phyloP scores from a whole-genome alignment of 2,329 filamentous ascomycete species.

The Phoma herbarum region DNA sequence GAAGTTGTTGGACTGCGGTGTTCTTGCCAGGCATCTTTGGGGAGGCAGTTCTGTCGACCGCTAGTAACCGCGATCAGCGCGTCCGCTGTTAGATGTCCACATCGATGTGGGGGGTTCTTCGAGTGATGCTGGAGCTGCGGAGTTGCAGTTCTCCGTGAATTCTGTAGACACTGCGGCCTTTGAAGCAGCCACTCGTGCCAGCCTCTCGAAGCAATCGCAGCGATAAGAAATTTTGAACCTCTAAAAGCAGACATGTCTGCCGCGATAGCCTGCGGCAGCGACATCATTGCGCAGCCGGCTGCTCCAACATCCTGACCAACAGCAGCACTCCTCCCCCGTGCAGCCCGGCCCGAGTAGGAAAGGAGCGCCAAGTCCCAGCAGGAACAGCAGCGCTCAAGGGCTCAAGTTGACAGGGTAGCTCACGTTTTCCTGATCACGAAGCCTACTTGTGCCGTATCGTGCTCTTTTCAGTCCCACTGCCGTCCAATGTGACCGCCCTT shows the following conservation, averaged over 20 bases:
- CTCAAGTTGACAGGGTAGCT: constrained; percentile 26
- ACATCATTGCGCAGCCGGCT: constrained; percentile 20
- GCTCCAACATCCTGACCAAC: constrained; percentile 14
- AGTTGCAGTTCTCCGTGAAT: background rate
- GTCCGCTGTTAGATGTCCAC: constrained; percentile 1
- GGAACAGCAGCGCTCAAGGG: constrained; percentile 15
- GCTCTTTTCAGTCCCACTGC: constrained; percentile 33
- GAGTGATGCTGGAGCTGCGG: background rate
- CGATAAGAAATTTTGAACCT: constrained; percentile 6
- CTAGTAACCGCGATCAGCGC: constrained; percentile 6
- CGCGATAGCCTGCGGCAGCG: constrained; percentile 11
- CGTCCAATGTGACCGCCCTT: constrained; percentile 48
- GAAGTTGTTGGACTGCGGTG: constrained; percentile 2
- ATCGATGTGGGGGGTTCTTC: constrained; percentile 3
- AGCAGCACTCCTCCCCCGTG: constrained; percentile 7
- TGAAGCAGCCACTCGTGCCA: background rate
- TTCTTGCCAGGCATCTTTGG: constrained; percentile 4
- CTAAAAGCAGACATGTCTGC: constrained; percentile 5
- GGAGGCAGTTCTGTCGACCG: constrained; percentile 9
- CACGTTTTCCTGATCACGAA: constrained; percentile 40
- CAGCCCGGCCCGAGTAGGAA: constrained; percentile 16
- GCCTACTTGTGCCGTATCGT: constrained; percentile 27
- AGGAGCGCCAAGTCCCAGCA: constrained; percentile 14
- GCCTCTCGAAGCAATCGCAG: background rate
- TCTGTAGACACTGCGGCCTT: constrained; percentile 1